phyloP scores from a whole-genome alignment of 2,329 filamentous ascomycete genomes.

The Colletotrichum brevisporum region DNA sequence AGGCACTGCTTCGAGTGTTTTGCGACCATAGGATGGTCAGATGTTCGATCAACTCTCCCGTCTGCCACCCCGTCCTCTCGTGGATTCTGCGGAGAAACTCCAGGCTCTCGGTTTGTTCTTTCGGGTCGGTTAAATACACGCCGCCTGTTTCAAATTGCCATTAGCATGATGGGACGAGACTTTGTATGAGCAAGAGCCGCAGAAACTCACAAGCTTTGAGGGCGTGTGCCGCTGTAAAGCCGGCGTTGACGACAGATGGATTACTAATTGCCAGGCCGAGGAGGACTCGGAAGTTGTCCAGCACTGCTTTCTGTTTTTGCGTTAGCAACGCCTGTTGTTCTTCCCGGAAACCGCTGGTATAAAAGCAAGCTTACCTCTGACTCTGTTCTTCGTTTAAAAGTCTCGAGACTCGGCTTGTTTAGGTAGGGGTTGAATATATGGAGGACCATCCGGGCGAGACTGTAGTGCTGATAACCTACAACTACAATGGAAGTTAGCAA shows the following conservation, averaged over 20 bases:
- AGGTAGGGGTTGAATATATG: conserved; percentile 54
- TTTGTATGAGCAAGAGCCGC: too few species aligned
- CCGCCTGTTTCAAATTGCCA: background rate
- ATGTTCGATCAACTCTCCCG: conserved; percentile 17
- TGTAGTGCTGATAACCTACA: conserved; percentile 56
- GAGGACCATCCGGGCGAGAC: conserved; percentile 55
- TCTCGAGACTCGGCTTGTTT: conserved; percentile 44
- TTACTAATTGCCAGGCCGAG: conserved; percentile 48
- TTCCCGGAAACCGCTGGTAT: too few species aligned
- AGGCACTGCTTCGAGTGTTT: conserved; percentile 8
- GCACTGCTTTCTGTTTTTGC: conserved; percentile 41
- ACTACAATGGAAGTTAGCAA: conserved; percentile 41
- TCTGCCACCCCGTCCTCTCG: conserved; percentile 24
- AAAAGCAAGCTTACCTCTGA: conserved; percentile 39
- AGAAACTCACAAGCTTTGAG: conserved; percentile 45
- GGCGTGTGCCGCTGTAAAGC: conserved; percentile 47
- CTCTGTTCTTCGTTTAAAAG: conserved; percentile 41
- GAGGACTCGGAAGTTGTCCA: conserved; percentile 44
- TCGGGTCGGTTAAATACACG: conserved; percentile 10
- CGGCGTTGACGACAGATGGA: conserved; percentile 43
- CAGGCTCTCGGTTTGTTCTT: conserved; percentile 25
- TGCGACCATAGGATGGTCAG: conserved; percentile 16
- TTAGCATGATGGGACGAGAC: background rate
- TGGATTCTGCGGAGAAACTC: background rate
- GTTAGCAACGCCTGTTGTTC: background rate